phyloP scores from a whole-genome alignment of 2,329 filamentous ascomycete genomes.

The Tolypocladium capitatum region DNA sequence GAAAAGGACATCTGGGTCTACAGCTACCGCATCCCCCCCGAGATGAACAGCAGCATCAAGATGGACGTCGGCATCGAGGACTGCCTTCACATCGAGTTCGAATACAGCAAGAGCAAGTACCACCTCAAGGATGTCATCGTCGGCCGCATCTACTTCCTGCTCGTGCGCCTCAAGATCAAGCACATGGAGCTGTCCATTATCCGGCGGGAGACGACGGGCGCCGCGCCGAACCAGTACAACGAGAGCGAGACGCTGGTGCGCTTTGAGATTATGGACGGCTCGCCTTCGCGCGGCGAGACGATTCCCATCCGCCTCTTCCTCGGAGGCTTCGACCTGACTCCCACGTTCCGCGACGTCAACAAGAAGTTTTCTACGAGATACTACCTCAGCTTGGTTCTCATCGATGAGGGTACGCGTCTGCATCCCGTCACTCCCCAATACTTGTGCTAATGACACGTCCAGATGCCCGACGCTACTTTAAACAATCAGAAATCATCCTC shows the following conservation, averaged over 20 bases:
- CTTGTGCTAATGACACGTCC: slow-evolving; percentile 8
- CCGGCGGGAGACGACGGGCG: slow-evolving; percentile 87
- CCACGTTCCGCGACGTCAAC: slow-evolving; percentile 98
- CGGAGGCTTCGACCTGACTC: slow-evolving; percentile 92
- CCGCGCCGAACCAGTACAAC: slow-evolving; percentile 97
- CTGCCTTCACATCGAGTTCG: slow-evolving; percentile 97
- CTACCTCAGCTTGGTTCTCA: slow-evolving; percentile 89
- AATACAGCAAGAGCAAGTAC: slow-evolving; percentile 99
- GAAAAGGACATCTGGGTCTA: slow-evolving; percentile 99
- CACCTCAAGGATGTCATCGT: slow-evolving; percentile 99
- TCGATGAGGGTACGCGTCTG: slow-evolving; percentile 64
- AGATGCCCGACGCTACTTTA: slow-evolving; percentile 97
- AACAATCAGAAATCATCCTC: slow-evolving; percentile 96
- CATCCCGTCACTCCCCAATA: background rate
- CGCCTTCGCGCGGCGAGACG: slow-evolving; percentile 85
- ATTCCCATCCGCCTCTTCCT: slow-evolving; percentile 96
- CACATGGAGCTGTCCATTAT: slow-evolving; percentile 99
- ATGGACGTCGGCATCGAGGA: slow-evolving; percentile 99
- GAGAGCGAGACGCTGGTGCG: slow-evolving; percentile 96
- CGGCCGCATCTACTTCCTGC: slow-evolving; percentile 92
- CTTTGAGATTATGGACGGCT: slow-evolving; percentile 99
- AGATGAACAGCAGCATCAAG: slow-evolving; percentile 98
- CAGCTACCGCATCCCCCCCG: slow-evolving; percentile 91
- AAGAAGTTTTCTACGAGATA: slow-evolving; percentile 99
- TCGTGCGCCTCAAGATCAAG: slow-evolving; percentile 97